Percentiles rank a stretch among this genome's conserved stretches.
Conservation (phyloP, 208 protist genomes). For the Angomonas deanei region DNA sequence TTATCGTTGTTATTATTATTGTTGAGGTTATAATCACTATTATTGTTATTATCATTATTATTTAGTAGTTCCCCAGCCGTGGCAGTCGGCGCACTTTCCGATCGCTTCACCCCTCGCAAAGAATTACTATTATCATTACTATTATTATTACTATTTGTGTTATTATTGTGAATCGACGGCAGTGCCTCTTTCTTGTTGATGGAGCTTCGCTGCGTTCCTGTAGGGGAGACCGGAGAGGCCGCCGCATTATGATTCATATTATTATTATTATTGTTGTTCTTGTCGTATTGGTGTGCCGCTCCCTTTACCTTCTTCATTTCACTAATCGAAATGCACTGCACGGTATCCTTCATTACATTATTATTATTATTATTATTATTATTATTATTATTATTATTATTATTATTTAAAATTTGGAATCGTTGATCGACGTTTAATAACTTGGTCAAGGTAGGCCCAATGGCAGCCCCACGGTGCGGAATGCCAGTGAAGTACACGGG, state of each 20-base stretch:
- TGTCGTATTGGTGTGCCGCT: neutral
- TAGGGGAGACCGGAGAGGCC: too few species aligned
- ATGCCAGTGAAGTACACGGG: constrained; percentile 41
- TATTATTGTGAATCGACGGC: too few species aligned
- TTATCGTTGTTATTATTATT: neutral
- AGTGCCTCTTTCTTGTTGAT: too few species aligned
- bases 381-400: constrained; percentile 1
- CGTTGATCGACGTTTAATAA: constrained; percentile 13
- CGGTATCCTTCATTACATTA: neutral
- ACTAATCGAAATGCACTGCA: neutral
- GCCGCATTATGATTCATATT: neutral
- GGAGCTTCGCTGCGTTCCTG: too few species aligned
- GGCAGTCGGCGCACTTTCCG: too few species aligned
- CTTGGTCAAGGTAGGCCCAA: constrained; percentile 41
- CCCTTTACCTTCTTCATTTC: neutral
- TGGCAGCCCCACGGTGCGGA: constrained; percentile 29
- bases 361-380: neutral
- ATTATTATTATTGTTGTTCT: neutral
- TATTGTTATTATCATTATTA: constrained; percentile 1
- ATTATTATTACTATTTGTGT: neutral
- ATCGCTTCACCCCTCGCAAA: too few species aligned
- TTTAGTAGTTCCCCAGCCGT: too few species aligned
- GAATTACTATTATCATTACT: neutral
- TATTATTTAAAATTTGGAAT: neutral
- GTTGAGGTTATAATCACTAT: neutral